These are phyloP conservation scores for Clausena lansium DNA, from an alignment of 345 rosid species.

Conservation along the genomic window DNA sequence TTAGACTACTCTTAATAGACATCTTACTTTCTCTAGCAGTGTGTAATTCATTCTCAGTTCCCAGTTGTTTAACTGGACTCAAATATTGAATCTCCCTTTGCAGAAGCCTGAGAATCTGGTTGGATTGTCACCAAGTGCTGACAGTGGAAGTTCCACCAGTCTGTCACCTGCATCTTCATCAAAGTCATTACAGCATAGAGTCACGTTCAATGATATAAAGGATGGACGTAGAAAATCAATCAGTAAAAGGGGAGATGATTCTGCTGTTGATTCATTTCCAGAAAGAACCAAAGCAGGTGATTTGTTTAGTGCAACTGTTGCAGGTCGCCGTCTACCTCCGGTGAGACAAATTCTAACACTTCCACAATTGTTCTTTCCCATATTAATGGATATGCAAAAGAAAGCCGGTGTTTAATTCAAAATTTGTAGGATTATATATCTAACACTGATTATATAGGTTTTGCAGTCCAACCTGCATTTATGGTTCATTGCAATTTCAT, in stretches of 20 bases:
- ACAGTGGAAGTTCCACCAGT: slow-evolving; percentile 56
- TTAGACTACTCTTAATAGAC: neutral
- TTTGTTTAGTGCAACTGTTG: slow-evolving; percentile 58
- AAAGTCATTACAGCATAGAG: slow-evolving; percentile 49
- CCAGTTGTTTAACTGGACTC: slow-evolving; percentile 7
- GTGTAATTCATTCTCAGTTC: neutral
- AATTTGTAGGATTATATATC: neutral
- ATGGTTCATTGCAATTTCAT: neutral
- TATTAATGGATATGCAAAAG: neutral
- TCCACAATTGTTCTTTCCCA: slow-evolving; percentile 1
- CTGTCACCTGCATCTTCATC: slow-evolving; percentile 70
- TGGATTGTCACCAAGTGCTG: slow-evolving; percentile 49
- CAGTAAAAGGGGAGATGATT: slow-evolving; percentile 49
- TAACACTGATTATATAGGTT: neutral
- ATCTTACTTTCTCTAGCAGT: slow-evolving; percentile 3
- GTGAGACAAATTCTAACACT: slow-evolving; percentile 38
- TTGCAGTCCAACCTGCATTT: neutral
- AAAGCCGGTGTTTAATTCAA: neutral
- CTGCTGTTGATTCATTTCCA: slow-evolving; percentile 48
- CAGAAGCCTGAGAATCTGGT: slow-evolving; percentile 76
- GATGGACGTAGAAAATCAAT: slow-evolving; percentile 57
- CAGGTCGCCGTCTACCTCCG: slow-evolving; percentile 48
- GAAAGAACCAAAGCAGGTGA: slow-evolving; percentile 74
- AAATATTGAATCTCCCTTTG: slow-evolving; percentile 18
- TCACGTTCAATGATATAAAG: slow-evolving; percentile 30